Conservation (phyloP, 345 rosid species). For the Corymbia maculata region DNA sequence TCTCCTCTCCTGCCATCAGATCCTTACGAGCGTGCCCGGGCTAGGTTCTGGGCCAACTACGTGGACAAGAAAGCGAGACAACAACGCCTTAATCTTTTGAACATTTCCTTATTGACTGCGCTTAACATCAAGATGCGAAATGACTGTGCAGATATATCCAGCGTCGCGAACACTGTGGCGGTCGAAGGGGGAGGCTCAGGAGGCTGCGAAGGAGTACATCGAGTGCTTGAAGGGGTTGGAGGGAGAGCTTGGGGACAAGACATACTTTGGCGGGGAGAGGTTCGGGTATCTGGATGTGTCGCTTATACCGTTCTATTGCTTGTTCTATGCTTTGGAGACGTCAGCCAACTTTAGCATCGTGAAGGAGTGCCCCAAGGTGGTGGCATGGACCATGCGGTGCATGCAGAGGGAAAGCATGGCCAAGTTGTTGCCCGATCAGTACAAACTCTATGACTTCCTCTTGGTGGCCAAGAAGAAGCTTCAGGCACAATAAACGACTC, state of each 20-base stretch:
- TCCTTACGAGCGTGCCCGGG: not conserved
- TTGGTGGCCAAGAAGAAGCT: not conserved
- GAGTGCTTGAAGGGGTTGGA: not conserved
- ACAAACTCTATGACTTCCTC: not conserved
- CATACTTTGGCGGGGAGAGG: slow-evolving; percentile 2
- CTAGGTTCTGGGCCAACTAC: slow-evolving; percentile 6
- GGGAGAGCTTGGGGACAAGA: slow-evolving; percentile 12
- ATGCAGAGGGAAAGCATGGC: slow-evolving; percentile 5
- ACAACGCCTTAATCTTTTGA: not conserved
- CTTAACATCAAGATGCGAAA: not conserved
- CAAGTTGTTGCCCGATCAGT: not conserved
- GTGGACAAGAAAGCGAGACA: not conserved
- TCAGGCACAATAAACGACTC: not conserved
- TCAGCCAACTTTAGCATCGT: not conserved
- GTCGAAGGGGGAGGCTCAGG: not conserved
- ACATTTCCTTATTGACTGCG: not conserved
- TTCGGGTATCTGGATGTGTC: slow-evolving; percentile 12
- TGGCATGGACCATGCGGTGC: slow-evolving; percentile 15
- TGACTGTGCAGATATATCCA: not conserved
- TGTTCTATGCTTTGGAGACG: slow-evolving; percentile 1
- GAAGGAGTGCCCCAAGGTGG: slow-evolving; percentile 6
- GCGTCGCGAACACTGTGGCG: not conserved
- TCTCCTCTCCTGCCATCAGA: slow-evolving; percentile 2
- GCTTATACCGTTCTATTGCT: slow-evolving; percentile 2
- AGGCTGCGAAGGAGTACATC: not conserved